Base-by-base conservation (phyloP, 2,329 filamentous ascomycete species). In the Trichocomaceae sp. region DNA sequence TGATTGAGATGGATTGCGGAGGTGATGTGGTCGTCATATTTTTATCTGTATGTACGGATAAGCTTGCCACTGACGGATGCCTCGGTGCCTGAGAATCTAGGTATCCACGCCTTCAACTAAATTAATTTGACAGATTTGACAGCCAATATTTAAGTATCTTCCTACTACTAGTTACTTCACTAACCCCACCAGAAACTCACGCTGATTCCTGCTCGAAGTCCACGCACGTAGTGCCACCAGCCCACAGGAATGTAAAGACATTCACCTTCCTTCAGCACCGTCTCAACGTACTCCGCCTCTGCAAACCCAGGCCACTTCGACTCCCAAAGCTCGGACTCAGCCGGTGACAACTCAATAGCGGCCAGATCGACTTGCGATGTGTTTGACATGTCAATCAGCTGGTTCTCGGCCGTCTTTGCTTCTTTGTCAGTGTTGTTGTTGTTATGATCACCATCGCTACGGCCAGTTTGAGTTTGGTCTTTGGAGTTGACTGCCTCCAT, bases 161-260 rank as follows among this genome's bases (percentile, higher is more conserved):
- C n/a, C n/a, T n/a, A n/a, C 37, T 10, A 5, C 2, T 26, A 26
- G 23, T 17, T 19, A 41, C n/a, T 37, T n/a, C 26, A 19, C 29
- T 64, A 81, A 59, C 88, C 87, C 87, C 89, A 99, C 93, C 93
- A 99, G 66, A 96, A 97, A 66, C 90, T 96, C 12, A 97, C 90
- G 62, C 91, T 96, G 65, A 95, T 91, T 66, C 92, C 96, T 19
- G 88, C 83, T 55, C 83, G 90, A 64, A 97, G 68, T 49, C 90
- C 90, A 57, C 88, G 79, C 3, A 97, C 88, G 70, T 96, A 97
- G 75, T 99, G 93, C 93, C 93, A 99, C 92, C 93, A 99, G 0
- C 92, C 93, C 5, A 89, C 79, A 0, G 93, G 93, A 52, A 99
- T 88, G 67, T 96, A 93, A 52, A 99, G 68, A 60, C 84, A 87